Conservation (phyloP, 129 eudicot genomes). For the Pittosporum tobira region DNA sequence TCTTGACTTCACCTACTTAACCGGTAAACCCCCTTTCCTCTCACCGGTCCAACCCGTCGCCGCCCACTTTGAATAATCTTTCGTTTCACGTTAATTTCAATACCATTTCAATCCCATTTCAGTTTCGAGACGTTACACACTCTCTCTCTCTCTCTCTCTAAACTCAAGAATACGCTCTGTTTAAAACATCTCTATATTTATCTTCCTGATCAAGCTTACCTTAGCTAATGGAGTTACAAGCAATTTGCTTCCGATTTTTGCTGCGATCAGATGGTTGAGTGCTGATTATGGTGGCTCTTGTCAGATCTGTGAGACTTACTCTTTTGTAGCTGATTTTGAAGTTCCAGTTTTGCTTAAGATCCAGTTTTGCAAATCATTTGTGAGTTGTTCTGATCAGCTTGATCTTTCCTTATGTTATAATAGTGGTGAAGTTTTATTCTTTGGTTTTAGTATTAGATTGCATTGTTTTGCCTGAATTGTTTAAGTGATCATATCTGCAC, state of each 20-base stretch:
- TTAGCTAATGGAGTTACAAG: slow-evolving; percentile 6
- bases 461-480: too few relatives aligned
- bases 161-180: background rate
- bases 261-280: background rate
- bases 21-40: background rate
- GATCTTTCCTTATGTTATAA: background rate
- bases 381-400: slow-evolving; percentile 18
- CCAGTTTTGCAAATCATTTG: slow-evolving; percentile 10
- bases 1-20: background rate
- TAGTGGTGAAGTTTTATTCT: background rate
- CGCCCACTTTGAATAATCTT: background rate
- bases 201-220: slow-evolving; percentile 3
- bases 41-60: background rate
- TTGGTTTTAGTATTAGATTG: too few relatives aligned
- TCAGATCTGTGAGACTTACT: slow-evolving; percentile 12
- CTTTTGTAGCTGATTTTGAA: slow-evolving; percentile 9
- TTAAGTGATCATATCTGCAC: too few relatives aligned
- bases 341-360: slow-evolving; percentile 5
- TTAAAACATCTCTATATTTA: background rate
- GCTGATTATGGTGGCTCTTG: too few relatives aligned
- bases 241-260: slow-evolving; percentile 16
- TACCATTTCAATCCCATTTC: slow-evolving; percentile 9
- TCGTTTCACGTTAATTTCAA: background rate
- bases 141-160: background rate
- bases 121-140: slow-evolving; percentile 11